A percentile compares a stretch with the other conserved stretches of the same genome.
phyloP scores from a whole-genome alignment of 192 early-diverging fungal genomes.

The Phlyctochytrium planicorne region DNA sequence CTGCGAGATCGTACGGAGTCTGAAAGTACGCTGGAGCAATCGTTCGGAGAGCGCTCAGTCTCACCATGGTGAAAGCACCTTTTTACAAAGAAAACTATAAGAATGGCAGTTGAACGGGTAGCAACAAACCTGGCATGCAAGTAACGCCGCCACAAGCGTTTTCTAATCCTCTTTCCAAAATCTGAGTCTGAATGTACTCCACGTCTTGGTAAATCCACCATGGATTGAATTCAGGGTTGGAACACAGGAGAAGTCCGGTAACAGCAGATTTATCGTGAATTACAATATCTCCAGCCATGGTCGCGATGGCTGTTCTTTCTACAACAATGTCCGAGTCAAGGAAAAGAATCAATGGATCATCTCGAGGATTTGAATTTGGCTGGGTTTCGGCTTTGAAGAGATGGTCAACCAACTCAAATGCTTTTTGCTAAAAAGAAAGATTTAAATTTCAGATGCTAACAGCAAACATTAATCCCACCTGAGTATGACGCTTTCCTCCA shows the following conservation, averaged over 20 bases:
- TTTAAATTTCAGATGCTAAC: no score
- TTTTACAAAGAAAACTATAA: not conserved
- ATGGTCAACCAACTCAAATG: no score
- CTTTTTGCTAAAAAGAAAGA: no score
- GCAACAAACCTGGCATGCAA: slow-evolving; percentile 42
- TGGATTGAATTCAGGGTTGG: slow-evolving; percentile 19
- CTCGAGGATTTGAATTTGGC: slow-evolving; percentile 10
- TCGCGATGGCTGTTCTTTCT: slow-evolving; percentile 23
- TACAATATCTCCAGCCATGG: slow-evolving; percentile 37
- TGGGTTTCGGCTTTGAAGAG: slow-evolving; percentile 8
- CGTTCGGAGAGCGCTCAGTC: slow-evolving; percentile 14
- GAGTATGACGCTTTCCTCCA: slow-evolving; percentile 53
- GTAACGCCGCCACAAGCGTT: slow-evolving; percentile 36
- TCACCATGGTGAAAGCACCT: slow-evolving; percentile 41
- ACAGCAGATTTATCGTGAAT: slow-evolving; percentile 23
- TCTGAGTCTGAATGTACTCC: slow-evolving; percentile 47
- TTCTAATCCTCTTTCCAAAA: slow-evolving; percentile 38
- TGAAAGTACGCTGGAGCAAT: slow-evolving; percentile 19
- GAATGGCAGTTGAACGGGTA: no score
- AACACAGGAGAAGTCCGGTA: slow-evolving; percentile 39
- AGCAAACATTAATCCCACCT: slow-evolving; percentile 15
- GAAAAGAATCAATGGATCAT: slow-evolving; percentile 43
- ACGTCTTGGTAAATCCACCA: slow-evolving; percentile 41
- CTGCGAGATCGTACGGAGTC: not conserved
- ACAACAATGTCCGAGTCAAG: slow-evolving; percentile 52